A percentile compares a stretch with the other conserved stretches of the same genome.
phyloP scores from a whole-genome alignment of 2,329 filamentous ascomycete species.

The Pyrenophora teres region DNA sequence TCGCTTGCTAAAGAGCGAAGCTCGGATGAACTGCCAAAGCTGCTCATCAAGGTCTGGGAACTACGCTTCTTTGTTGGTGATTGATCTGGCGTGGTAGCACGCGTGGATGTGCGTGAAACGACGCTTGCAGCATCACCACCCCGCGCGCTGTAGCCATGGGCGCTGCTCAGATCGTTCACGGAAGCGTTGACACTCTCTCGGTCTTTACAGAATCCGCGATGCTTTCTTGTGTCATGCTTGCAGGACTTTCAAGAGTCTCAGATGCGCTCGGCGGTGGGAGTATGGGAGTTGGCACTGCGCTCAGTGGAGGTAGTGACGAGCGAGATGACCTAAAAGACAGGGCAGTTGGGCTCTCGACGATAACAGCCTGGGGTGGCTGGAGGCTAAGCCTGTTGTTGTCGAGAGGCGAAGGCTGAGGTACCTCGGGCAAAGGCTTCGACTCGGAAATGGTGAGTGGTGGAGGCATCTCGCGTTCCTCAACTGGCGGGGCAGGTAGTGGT shows the following conservation, averaged over 20 bases:
- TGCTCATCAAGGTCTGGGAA: constrained; percentile 64
- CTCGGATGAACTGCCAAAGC: constrained; percentile 67
- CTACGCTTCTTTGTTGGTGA: constrained; percentile 58
- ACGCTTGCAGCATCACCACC: constrained; percentile 83
- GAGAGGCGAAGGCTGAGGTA: constrained; percentile 55
- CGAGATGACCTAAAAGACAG: constrained; percentile 55
- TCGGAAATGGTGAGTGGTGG: constrained; percentile 55
- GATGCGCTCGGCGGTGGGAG: constrained; percentile 33
- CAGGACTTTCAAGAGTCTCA: constrained; percentile 43
- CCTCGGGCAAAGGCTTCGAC: constrained; percentile 70
- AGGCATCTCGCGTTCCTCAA: constrained; percentile 46
- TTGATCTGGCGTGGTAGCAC: constrained; percentile 83
- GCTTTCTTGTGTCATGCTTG: constrained; percentile 37
- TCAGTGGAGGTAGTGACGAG: constrained; percentile 52
- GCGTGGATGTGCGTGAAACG: constrained; percentile 79
- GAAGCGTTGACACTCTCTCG: constrained; percentile 75
- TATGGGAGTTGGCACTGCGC: constrained; percentile 34
- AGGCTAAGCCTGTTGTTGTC: constrained; percentile 32
- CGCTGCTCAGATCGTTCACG: constrained; percentile 77
- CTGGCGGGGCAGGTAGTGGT: constrained; percentile 45
- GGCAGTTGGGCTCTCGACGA: constrained; percentile 41
- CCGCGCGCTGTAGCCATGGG: constrained; percentile 71
- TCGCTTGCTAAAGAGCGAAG: constrained; percentile 70
- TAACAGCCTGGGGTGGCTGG: constrained; percentile 27
- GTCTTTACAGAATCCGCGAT: constrained; percentile 34